phyloP scores from a whole-genome alignment of 495 filamentous ascomycete species.

The Neurospora sp. region DNA sequence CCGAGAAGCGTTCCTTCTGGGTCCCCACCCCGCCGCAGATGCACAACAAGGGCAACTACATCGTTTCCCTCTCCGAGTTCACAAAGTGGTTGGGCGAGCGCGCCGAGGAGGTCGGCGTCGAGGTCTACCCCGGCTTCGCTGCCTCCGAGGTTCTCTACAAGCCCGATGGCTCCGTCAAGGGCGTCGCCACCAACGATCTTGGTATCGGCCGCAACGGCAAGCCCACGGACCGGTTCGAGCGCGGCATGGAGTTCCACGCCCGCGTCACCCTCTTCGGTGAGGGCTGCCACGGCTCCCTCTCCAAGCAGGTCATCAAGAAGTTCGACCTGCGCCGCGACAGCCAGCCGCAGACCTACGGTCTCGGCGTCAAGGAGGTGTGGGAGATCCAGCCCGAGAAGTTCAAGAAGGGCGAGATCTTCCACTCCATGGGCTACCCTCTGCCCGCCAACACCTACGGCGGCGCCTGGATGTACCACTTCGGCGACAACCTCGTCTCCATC shows the following conservation, averaged over 20 bases:
- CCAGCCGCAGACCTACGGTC: conserved; percentile 87
- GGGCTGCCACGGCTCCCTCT: conserved; percentile 92
- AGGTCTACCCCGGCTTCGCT: conserved; percentile 93
- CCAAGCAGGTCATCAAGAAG: conserved; percentile 92
- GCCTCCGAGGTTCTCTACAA: conserved; percentile 87
- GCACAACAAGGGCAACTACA: conserved; percentile 97
- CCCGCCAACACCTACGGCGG: conserved; percentile 87
- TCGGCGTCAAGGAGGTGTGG: conserved; percentile 96
- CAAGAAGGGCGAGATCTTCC: conserved; percentile 69
- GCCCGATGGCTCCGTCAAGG: conserved; percentile 76
- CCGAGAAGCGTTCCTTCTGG: conserved; percentile 65
- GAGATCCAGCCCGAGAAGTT: conserved; percentile 93
- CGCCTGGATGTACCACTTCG: conserved; percentile 98
- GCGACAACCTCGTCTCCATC: conserved; percentile 90
- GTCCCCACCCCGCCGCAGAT: conserved; percentile 91
- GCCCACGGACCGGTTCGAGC: conserved; percentile 83
- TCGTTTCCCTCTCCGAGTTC: conserved; percentile 88
- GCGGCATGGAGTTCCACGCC: conserved; percentile 98
- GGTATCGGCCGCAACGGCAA: conserved; percentile 72
- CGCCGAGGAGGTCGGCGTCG: conserved; percentile 95
- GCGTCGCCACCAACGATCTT: conserved; percentile 93
- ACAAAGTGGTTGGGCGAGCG: conserved; percentile 91
- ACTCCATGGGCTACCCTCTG: conserved; percentile 91
- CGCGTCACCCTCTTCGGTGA: conserved; percentile 88
- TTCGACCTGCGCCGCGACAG: conserved; percentile 84